Evolutionary conservation across 305 asterid species (phyloP).

Genomic region (Fraxinus angustifolia): DNA sequence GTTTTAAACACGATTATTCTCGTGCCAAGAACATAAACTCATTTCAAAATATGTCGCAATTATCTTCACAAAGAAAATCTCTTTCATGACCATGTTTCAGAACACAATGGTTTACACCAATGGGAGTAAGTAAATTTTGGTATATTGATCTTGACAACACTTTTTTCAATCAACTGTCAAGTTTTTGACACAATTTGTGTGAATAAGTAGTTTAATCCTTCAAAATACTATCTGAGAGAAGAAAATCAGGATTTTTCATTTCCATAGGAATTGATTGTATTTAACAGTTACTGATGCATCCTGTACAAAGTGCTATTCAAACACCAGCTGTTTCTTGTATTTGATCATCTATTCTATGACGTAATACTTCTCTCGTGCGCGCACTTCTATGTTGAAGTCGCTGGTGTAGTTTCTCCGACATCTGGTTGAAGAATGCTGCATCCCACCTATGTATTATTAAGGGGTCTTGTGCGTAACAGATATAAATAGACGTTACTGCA

Average conservation of each 20-base stretch:
- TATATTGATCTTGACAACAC: no score
- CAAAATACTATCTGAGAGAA: neutral
- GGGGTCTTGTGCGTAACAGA: slow-evolving; percentile 91
- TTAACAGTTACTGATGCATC: neutral
- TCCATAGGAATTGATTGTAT: no score
- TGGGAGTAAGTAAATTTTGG: no score
- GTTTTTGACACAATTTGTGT: no score
- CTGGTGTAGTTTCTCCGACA: slow-evolving; percentile 80
- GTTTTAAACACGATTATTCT: no score
- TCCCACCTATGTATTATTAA: slow-evolving; percentile 76
- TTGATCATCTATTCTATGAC: slow-evolving; percentile 52
- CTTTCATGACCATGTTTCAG: no score
- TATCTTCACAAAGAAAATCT: neutral
- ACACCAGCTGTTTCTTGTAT: slow-evolving; percentile 43
- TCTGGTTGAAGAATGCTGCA: slow-evolving; percentile 58
- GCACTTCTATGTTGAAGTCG: slow-evolving; percentile 91
- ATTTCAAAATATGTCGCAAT: no score
- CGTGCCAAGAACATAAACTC: no score
- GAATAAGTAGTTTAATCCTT: no score
- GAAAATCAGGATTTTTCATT: neutral
- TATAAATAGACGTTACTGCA: slow-evolving; percentile 87
- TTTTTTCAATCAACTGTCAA: no score
- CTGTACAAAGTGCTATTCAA: slow-evolving; percentile 23
- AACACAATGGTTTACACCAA: no score
- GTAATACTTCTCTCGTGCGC: slow-evolving; percentile 51